Evolutionary conservation across 2,329 filamentous ascomycete genomes (phyloP).

Genomic region (Cephalotrichum gorgonifer): DNA sequence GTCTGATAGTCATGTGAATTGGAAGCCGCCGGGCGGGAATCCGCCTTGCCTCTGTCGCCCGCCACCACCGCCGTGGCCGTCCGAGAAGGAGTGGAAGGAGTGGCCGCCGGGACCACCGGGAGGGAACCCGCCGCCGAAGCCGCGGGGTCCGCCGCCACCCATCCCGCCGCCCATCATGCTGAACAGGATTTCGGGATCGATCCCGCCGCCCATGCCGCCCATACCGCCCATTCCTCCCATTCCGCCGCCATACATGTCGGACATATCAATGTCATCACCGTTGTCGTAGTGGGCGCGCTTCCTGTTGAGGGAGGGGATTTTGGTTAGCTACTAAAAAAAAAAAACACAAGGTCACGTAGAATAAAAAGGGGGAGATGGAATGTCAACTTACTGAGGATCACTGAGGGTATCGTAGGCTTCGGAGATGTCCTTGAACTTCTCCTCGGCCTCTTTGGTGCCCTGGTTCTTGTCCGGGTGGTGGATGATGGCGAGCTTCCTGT

Average conservation of each 20-base stretch:
- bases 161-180: constrained; percentile 68
- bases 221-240: no score
- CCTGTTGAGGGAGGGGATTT: constrained; percentile 27
- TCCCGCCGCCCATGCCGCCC: constrained; percentile 49
- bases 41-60: constrained; percentile 34
- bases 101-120: constrained; percentile 21
- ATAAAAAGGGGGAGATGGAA: background rate
- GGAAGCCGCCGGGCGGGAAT: constrained; percentile 42
- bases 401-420: constrained; percentile 95
- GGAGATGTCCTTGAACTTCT: constrained; percentile 94
- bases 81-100: constrained; percentile 25
- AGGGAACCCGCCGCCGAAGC: constrained; percentile 29
- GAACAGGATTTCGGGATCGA: constrained; percentile 70
- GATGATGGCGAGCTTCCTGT: constrained; percentile 85
- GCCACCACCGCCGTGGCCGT: constrained; percentile 28
- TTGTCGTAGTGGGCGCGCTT: constrained; percentile 88
- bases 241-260: constrained; percentile 72
- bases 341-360: background rate
- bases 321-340: no score
- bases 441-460: constrained; percentile 71
- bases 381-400: constrained; percentile 70
- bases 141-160: constrained; percentile 28
- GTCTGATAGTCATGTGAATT: constrained; percentile 30
- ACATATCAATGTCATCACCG: constrained; percentile 81
- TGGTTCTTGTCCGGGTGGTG: constrained; percentile 98